Base-by-base conservation (phyloP, 148 eudicot species). In the Chenopodium formosanum region DNA sequence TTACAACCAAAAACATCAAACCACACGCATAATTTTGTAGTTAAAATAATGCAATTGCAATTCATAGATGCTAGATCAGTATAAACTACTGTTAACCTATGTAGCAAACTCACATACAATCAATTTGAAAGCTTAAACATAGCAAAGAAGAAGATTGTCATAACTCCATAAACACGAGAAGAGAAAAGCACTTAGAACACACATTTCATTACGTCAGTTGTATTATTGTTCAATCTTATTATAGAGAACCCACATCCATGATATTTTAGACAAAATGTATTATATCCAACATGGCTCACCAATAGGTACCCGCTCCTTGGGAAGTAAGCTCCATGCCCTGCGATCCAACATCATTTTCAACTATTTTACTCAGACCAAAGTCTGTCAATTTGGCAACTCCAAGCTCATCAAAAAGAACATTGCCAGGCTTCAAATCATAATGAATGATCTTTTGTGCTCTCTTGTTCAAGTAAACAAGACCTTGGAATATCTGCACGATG, bases 251-350 rank as follows among this genome's bases (percentile, higher is more conserved):
- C 64, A 40, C 50, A 60, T 66, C 14, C 52, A 75, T 34, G 62
- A 32, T 3, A 16, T 40, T 6, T 52, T 69, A 27, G 71, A 67
- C 14, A 19, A 67, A 47, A 73, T 4, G 29, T 60, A 67, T 7
- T 16, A 47, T 34, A 63, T 37, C 68, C 81, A 76, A 75, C 44
- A 67, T 47, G 71, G 82, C 92, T 92, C 88, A 96, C 99, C 99
- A 96, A 86, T 96, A 96, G 47, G 99, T 96, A 88, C 99, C 99
- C 70, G 99, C 99, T 77, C 99, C 98, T 82, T 96, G 99, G 52
- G 98, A 96, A 78, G 99, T 96, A 80, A 96, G 99, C 87, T 94
- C 99, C 99, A 96, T 96, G 76, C 99, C 97, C 86, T 89, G 97
- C 48, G 98, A 90, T 82, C 99, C 98, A 76, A 92, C 97, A 87